Conservation (phyloP, 2,329 filamentous ascomycete species). For the Cladophialophora immunda region DNA sequence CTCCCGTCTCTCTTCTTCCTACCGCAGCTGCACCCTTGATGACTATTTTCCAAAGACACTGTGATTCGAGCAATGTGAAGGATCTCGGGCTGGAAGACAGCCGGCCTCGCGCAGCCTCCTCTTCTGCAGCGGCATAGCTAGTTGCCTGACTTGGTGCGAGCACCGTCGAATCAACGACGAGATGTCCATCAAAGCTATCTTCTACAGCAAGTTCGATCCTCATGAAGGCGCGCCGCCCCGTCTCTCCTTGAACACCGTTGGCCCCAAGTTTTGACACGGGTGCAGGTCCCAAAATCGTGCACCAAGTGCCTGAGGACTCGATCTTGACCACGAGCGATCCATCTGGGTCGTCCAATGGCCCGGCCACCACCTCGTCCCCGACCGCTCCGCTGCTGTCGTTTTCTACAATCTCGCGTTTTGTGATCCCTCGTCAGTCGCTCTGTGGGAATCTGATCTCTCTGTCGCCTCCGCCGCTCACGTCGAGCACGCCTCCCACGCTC, state of each 20-base stretch:
- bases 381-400: slow-evolving; percentile 80
- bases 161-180: neutral
- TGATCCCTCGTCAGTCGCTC: slow-evolving; percentile 93
- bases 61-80: neutral
- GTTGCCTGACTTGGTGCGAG: neutral
- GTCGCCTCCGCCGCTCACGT: slow-evolving; percentile 52
- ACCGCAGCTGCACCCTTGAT: neutral
- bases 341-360: slow-evolving; percentile 45
- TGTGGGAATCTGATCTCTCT: slow-evolving; percentile 81
- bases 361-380: slow-evolving; percentile 19
- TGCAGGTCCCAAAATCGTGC: slow-evolving; percentile 68
- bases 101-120: neutral
- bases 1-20: neutral
- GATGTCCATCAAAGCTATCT: slow-evolving; percentile 69
- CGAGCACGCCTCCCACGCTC: slow-evolving; percentile 68
- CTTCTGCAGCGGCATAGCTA: neutral
- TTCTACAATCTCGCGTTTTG: slow-evolving; percentile 84
- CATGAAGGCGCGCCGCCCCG: slow-evolving; percentile 55
- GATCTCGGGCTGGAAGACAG: neutral
- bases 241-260: neutral
- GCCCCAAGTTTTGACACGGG: slow-evolving; percentile 14
- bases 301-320: slow-evolving; percentile 70
- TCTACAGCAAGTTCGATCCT: slow-evolving; percentile 73
- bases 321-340: slow-evolving; percentile 58
- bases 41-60: neutral